phyloP scores from a whole-genome alignment of 345 rosid genomes.

The Dovyalis caffra region DNA sequence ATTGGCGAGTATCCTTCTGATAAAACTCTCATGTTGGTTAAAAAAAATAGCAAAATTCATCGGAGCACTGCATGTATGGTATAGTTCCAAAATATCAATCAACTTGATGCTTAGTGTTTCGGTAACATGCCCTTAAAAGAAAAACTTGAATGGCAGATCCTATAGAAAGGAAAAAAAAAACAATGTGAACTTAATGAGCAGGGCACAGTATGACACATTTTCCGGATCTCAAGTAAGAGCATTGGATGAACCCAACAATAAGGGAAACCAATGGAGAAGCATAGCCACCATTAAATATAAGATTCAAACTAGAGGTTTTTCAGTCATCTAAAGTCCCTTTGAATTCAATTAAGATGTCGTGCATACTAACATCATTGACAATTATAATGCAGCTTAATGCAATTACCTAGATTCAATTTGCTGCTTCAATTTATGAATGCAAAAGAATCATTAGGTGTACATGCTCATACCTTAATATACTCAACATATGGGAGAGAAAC shows the following conservation, averaged over 20 bases:
- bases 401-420: neutral
- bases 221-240: neutral
- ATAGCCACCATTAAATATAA: neutral
- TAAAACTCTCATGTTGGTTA: neutral
- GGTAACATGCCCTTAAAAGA: neutral
- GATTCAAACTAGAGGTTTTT: neutral
- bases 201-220: neutral
- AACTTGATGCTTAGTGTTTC: neutral
- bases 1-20: neutral
- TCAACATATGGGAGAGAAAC: conserved; percentile 93
- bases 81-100: neutral
- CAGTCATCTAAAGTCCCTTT: neutral
- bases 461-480: conserved; percentile 71
- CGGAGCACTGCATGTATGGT: neutral
- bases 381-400: neutral
- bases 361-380: neutral
- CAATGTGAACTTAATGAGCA: neutral
- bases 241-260: neutral
- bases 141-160: neutral
- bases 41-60: neutral
- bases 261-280: neutral
- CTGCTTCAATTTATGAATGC: neutral
- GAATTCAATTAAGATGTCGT: neutral
- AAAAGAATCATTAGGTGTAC: neutral
- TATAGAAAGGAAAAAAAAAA: too few species aligned